Conservation (phyloP, 345 rosid species). For the Linum tenue region DNA sequence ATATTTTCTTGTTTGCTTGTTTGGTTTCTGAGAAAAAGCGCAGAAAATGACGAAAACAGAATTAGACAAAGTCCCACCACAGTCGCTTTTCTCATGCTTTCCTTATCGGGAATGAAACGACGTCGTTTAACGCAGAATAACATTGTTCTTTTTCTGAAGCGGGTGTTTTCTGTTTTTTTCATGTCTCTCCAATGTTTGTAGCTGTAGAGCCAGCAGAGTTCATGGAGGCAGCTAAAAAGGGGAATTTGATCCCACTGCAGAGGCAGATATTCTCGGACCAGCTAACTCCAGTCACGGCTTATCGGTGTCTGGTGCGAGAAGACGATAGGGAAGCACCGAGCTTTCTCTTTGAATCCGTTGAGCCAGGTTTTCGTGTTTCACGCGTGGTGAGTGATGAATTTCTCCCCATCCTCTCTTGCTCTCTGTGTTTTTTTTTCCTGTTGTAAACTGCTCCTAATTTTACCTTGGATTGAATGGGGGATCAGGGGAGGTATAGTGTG, state of each 20-base stretch:
- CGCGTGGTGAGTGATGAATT: slow-evolving; percentile 38
- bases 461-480: slow-evolving; percentile 17
- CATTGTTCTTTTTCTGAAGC: background rate
- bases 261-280: slow-evolving; percentile 76
- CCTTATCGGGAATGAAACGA: background rate
- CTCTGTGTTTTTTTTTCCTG: background rate
- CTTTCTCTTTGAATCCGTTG: slow-evolving; percentile 78
- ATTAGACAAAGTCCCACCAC: background rate
- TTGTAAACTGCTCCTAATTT: background rate
- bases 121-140: too few relatives aligned
- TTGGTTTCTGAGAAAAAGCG: slow-evolving; percentile 16
- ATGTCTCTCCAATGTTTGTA: slow-evolving; percentile 18
- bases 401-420: background rate
- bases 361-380: slow-evolving; percentile 54
- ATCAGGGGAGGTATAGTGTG: slow-evolving; percentile 68
- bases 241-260: slow-evolving; percentile 62
- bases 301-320: slow-evolving; percentile 77
- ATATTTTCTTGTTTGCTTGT: background rate
- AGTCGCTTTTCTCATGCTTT: slow-evolving; percentile 7
- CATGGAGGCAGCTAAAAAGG: slow-evolving; percentile 47
- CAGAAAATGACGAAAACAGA: slow-evolving; percentile 1
- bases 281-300: slow-evolving; percentile 79
- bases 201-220: slow-evolving; percentile 37
- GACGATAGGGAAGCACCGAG: slow-evolving; percentile 83
- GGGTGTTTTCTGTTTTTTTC: background rate